Evolutionary conservation across 2,329 filamentous ascomycete genomes (phyloP).

Genomic region (Diaporthe sp.): DNA sequence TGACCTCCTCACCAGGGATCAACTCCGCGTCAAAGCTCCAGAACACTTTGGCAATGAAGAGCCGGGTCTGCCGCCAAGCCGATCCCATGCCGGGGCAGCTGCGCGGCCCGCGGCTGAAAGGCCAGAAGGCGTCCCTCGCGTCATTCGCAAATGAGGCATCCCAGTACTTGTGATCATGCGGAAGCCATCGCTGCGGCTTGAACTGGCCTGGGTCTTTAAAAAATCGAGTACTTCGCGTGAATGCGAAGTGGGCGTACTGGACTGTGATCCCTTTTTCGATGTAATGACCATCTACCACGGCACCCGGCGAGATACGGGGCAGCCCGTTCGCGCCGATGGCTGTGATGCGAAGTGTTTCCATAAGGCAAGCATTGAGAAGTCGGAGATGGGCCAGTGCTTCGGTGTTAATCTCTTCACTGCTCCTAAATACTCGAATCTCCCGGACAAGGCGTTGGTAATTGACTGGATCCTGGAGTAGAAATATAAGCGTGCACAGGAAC

Average conservation of each 20-base stretch:
- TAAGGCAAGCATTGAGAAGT: neutral
- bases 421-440: neutral
- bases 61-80: constrained; percentile 5
- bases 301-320: neutral
- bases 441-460: neutral
- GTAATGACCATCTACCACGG: neutral
- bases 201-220: neutral
- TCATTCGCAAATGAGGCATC: neutral
- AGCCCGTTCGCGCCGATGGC: neutral
- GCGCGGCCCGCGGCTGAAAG: neutral
- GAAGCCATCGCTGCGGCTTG: constrained; percentile 8
- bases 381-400: neutral
- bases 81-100: neutral
- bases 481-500: neutral
- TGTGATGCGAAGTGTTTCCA: constrained; percentile 5
- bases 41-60: constrained; percentile 6
- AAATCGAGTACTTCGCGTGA: neutral
- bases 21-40: neutral
- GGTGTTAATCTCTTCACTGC: neutral
- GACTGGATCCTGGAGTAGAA: neutral
- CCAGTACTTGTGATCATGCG: neutral
- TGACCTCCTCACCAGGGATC: neutral
- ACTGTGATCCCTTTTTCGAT: constrained; percentile 3
- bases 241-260: constrained; percentile 13
- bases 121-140: constrained; percentile 7